A percentile compares a stretch with the other conserved stretches of the same genome.
Conservation (phyloP, 2,329 filamentous ascomycete genomes). For the Botrytis tulipae region DNA sequence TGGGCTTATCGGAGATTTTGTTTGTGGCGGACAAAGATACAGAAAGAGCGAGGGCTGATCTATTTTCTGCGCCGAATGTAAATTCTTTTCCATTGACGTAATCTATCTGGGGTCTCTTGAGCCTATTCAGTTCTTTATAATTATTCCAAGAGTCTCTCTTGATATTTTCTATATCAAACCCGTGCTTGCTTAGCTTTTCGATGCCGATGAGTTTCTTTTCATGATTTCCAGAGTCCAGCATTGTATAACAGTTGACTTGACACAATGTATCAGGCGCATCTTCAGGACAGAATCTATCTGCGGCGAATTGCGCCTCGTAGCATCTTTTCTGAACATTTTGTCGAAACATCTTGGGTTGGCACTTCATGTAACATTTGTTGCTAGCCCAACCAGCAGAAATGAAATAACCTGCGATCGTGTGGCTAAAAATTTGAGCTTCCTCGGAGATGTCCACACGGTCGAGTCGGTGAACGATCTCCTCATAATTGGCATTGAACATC, state of each 20-base stretch:
- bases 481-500: slow-evolving; percentile 5
- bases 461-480: background rate
- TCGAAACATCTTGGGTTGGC: background rate
- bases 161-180: background rate
- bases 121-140: background rate
- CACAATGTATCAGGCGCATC: slow-evolving; percentile 10
- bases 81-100: background rate
- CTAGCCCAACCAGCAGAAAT: slow-evolving; percentile 6
- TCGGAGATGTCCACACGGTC: background rate
- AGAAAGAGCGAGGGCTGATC: background rate
- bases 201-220: background rate
- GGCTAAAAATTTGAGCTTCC: background rate
- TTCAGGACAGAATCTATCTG: background rate
- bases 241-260: slow-evolving; percentile 16
- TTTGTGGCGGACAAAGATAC: slow-evolving; percentile 2
- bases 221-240: slow-evolving; percentile 12
- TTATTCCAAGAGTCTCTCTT: background rate
- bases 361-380: slow-evolving; percentile 21
- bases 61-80: background rate
- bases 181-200: background rate
- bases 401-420: background rate
- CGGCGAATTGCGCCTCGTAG: background rate
- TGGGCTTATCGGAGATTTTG: background rate
- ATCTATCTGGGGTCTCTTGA: background rate
- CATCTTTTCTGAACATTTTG: background rate